These are phyloP conservation scores for Golovinomyces cichoracearum DNA, from an alignment of 2,329 filamentous ascomycete genomes.

Conservation along the genomic window DNA sequence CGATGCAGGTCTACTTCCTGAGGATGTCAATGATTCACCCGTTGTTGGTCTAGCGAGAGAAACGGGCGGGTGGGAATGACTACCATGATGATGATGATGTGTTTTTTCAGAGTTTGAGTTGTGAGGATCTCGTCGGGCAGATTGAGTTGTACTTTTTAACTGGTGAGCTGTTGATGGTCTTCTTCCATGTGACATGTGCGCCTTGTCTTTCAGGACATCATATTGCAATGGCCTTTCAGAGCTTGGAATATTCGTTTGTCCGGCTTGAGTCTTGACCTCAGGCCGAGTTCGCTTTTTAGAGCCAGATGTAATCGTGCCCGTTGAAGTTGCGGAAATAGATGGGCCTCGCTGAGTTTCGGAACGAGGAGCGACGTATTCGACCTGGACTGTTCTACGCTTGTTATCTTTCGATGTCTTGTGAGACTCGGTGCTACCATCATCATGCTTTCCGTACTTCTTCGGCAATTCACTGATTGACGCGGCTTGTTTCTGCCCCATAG, in stretches of 20 bases:
- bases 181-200: constrained; percentile 21
- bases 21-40: constrained; percentile 51
- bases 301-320: constrained; percentile 12
- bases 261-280: constrained; percentile 26
- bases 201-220: constrained; percentile 27
- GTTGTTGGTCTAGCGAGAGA: constrained; percentile 42
- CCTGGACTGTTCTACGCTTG: constrained; percentile 83
- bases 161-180: constrained; percentile 11
- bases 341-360: constrained; percentile 53
- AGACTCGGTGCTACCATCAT: constrained; percentile 36
- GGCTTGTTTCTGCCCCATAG: constrained; percentile 36
- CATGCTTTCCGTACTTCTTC: constrained; percentile 50
- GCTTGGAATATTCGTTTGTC: constrained; percentile 10
- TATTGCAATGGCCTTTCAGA: constrained; percentile 30
- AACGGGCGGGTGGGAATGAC: constrained; percentile 20
- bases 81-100: constrained; percentile 27
- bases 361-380: constrained; percentile 84
- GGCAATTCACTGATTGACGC: constrained; percentile 34
- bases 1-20: constrained; percentile 21
- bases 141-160: constrained; percentile 20
- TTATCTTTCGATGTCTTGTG: constrained; percentile 48
- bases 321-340: constrained; percentile 13
- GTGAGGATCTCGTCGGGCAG: constrained; percentile 23
- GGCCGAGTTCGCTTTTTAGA: constrained; percentile 27
- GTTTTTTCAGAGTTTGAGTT: constrained; percentile 28